Conservation (phyloP, 768 basidiomycete genomes). For the Pisolithus tinctorius region DNA sequence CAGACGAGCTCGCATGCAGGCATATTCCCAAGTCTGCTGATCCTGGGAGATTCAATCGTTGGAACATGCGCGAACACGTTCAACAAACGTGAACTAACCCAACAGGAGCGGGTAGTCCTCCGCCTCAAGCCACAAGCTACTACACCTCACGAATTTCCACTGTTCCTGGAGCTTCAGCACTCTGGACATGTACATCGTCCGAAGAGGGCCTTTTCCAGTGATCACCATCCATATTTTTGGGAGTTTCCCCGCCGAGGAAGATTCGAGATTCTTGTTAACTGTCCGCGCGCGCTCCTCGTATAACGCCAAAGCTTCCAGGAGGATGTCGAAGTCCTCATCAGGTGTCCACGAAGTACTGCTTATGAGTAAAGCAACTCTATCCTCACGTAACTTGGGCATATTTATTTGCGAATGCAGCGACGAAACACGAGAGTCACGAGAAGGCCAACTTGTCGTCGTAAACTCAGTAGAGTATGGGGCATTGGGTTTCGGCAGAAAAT, state of each 20-base stretch:
- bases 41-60: constrained; percentile 38
- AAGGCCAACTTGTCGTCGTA: constrained; percentile 35
- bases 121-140: constrained; percentile 83
- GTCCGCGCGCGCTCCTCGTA: constrained; percentile 60
- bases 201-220: constrained; percentile 85
- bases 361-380: constrained; percentile 81
- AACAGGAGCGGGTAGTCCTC: constrained; percentile 86
- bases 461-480: constrained; percentile 57
- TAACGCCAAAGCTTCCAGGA: constrained; percentile 62
- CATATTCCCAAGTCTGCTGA: constrained; percentile 90
- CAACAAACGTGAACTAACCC: constrained; percentile 36
- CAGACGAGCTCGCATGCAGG: constrained; percentile 86
- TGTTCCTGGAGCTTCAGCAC: constrained; percentile 47
- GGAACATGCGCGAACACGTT: background rate
- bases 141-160: constrained; percentile 76
- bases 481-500: constrained; percentile 48
- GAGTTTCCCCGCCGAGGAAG: constrained; percentile 27
- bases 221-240: constrained; percentile 80
- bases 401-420: constrained; percentile 12
- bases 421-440: constrained; percentile 20
- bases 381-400: constrained; percentile 49
- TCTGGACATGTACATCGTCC: constrained; percentile 64
- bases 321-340: constrained; percentile 89
- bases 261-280: constrained; percentile 9
- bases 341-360: constrained; percentile 97